Base-by-base conservation (phyloP, 352 stramenopile genomes). In the Globisporangium iwayamae region DNA sequence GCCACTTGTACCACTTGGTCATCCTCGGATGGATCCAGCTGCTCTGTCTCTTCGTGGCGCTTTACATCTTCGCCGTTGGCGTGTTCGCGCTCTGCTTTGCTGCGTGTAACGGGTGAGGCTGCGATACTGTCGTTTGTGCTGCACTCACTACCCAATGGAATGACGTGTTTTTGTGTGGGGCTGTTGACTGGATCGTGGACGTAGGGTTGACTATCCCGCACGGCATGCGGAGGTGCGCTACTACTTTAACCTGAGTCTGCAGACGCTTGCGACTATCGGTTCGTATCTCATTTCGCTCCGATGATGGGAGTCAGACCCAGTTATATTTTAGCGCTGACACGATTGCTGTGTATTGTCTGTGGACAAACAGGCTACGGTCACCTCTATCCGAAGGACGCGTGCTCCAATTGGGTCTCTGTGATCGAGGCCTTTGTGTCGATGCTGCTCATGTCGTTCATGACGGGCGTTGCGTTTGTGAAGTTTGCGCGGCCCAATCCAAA, bases 201-300 rank as follows among this genome's bases (percentile, higher is more conserved):
- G 2, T 20, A 64, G 55, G 6, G 59, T 56, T 14, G 22, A 56
- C 50, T 65, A 20, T 41, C 30, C 25, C 25, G 25, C 25, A 28
- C 25, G n/a, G 16, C 34, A 67, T 45, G 43, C 48, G 6, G 70
- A 62, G 20, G 30, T 61, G 30, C 74, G 77, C 1, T 75, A 85
- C 60, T 89, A 74, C 39, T 87, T 87, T 55, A 89, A 89, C 36
- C 56, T 89, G 59, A 87, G 77, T 45, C 51, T 89, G 9, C 79
- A 89, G 60, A 85, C 79, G 28, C 74, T 89, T 14, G 70, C 77
- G n/a, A 87, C 74, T 7, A 83, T 78, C 63, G 79, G 78, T 85
- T 38, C 14, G 13, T 28, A 28, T 28, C 25, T 39, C 20, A 38
- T 25, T 18, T 14, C 11, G 5, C 34, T 38, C 9, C 16, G 25